Evolutionary conservation across 2,329 filamentous ascomycete genomes (phyloP).

Genomic region (Tothia fuscella): DNA sequence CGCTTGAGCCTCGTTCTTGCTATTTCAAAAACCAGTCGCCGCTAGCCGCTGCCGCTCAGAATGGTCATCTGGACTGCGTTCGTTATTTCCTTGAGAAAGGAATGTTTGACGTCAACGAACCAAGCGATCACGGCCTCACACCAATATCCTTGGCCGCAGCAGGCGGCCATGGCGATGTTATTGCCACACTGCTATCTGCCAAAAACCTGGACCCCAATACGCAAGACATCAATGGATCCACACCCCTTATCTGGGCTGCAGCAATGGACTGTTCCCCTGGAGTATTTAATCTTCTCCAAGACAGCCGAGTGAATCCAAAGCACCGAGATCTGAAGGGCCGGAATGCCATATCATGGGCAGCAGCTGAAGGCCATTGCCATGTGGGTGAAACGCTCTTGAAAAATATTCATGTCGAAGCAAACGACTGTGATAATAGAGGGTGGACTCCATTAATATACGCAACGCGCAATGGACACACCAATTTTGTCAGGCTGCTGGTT

Average conservation of each 20-base stretch:
- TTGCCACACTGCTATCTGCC: neutral
- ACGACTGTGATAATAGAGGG: neutral
- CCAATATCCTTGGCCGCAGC: neutral
- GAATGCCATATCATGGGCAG: neutral
- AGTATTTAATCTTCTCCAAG: neutral
- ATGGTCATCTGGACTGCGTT: neutral
- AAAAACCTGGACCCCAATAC: neutral
- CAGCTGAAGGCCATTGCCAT: neutral
- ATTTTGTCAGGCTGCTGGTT: neutral
- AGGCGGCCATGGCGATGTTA: neutral
- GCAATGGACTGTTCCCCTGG: neutral
- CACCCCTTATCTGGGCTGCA: neutral
- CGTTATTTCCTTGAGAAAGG: neutral
- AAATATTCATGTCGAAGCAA: neutral
- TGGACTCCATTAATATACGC: neutral
- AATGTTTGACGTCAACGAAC: neutral
- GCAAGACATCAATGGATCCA: neutral
- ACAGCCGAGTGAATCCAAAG: neutral
- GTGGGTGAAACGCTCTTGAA: neutral
- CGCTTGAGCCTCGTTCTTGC: neutral
- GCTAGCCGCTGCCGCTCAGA: neutral
- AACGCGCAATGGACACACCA: neutral
- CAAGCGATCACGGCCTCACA: neutral
- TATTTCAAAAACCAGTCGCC: neutral
- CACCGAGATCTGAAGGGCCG: neutral